These are phyloP conservation scores for Kazachstania martiniae DNA, from an alignment of 805 yeast genomes.

Conservation along the genomic window DNA sequence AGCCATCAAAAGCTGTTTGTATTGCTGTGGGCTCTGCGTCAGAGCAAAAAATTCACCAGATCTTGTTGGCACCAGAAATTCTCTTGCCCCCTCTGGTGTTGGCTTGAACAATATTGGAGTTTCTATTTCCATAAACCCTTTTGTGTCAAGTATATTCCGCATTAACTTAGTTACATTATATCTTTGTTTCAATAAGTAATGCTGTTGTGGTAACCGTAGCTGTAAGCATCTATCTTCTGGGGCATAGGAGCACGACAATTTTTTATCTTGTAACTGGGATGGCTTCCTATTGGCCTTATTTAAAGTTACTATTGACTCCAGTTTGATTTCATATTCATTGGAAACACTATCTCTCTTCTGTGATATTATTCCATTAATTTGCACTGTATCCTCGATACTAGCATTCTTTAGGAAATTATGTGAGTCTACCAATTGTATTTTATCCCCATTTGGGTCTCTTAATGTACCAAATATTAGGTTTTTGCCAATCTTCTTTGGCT, in stretches of 20 bases:
- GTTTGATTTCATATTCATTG: constrained; percentile 45
- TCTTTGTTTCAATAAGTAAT: constrained; percentile 44
- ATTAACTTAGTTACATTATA: constrained; percentile 42
- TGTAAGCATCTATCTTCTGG: constrained; percentile 76
- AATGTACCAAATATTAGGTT: constrained; percentile 59
- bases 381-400: constrained; percentile 67
- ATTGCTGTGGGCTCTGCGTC: constrained; percentile 97
- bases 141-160: constrained; percentile 32
- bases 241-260: constrained; percentile 46
- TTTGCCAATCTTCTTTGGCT: constrained; percentile 61
- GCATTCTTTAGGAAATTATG: constrained; percentile 33
- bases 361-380: constrained; percentile 47
- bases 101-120: constrained; percentile 90
- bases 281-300: constrained; percentile 57
- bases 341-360: constrained; percentile 10
- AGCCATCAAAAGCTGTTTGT: constrained; percentile 89
- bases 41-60: constrained; percentile 58
- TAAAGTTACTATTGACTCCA: constrained; percentile 41
- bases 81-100: constrained; percentile 97
- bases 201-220: constrained; percentile 50
- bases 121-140: constrained; percentile 69
- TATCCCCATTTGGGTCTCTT: constrained; percentile 62
- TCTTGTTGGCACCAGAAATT: constrained; percentile 88
- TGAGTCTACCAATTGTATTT: constrained; percentile 45
- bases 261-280: constrained; percentile 50